phyloP scores from a whole-genome alignment of 257 asterid genomes.

The Plantago ovata region DNA sequence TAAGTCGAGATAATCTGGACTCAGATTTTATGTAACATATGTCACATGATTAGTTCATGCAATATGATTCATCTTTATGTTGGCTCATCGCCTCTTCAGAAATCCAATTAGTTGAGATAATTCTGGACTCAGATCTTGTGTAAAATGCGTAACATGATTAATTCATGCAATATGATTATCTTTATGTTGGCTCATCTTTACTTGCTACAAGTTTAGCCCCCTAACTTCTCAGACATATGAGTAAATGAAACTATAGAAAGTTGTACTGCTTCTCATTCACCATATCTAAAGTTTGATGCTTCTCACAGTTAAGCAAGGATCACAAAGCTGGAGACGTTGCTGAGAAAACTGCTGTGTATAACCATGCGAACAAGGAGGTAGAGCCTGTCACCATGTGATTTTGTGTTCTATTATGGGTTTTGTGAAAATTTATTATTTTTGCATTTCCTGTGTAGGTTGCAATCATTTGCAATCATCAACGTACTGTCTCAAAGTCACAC shows the following conservation, averaged over 20 bases:
- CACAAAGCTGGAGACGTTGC: constrained; percentile 61
- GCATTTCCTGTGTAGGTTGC: constrained; percentile 68
- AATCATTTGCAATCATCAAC: constrained; percentile 95
- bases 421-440: constrained; percentile 7
- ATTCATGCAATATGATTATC: constrained; percentile 3
- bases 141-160: constrained; percentile 4
- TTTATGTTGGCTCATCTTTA: constrained; percentile 5
- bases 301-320: constrained; percentile 63
- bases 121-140: background rate
- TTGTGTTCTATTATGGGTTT: constrained; percentile 4
- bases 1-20: background rate
- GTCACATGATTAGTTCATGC: too few relatives aligned
- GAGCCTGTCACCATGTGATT: constrained; percentile 17
- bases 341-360: constrained; percentile 62
- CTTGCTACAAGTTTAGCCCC: background rate
- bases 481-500: constrained; percentile 84
- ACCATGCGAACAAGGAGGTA: constrained; percentile 93
- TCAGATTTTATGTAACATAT: background rate
- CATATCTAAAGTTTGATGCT: constrained; percentile 17
- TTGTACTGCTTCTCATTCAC: constrained; percentile 9
- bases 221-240: constrained; percentile 6
- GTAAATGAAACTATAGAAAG: constrained; percentile 1
- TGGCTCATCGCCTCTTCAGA: background rate
- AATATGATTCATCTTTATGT: constrained; percentile 4
- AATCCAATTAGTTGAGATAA: background rate